Evolutionary conservation across 2,329 filamentous ascomycete species (phyloP), one percentile per base, ranked within the genome.

Genomic region (Ascochyta rabiei): DNA sequence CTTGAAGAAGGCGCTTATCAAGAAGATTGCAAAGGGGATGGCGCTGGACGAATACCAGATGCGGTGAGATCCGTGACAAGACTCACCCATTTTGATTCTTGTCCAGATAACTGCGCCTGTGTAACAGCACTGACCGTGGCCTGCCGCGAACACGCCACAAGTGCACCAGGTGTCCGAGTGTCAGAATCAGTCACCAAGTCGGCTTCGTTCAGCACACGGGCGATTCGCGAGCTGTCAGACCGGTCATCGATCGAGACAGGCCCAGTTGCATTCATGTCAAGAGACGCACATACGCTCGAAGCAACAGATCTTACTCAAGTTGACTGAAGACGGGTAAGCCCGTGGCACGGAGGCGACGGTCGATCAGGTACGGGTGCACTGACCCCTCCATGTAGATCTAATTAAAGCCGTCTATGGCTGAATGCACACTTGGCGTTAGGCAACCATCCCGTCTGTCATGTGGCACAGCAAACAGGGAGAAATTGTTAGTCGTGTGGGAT

Each of bases 11-110:
- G 90, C 89, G 8, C 76, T 93, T 45, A 86, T 89, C 40, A 85
- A 84, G 70, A 93, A 93, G 80, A 91, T 93, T 74, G 88, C 85
- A 2, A 80, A 79, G 53, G 89, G 90, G 0, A 89, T 95, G 87
- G 90, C 89, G 2, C 77, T 95, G 60, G 79, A 77, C 50, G 72
- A 75, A 38, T 72, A 68, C 50, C 59, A 63, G 48, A 65, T 72
- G 62, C 67, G 63, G 49, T 73, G 59, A 65, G 39, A 35, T 43
- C 30, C 4, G 43, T 42, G 31, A 42, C 31, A 31, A 41, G 43
- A 53, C 21, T 47, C 37, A 28, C 35, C 23, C 38, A 42, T 23
- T 30, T 30, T 37, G 18, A 9, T 28, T 15, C 23, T 42, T 18
- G 5, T 41, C 37, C 35, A 46, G 16, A 28, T 23, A 41, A 35